A percentile compares a stretch with the other conserved stretches of the same genome.
Conservation (phyloP, 2,329 filamentous ascomycete species). For the Paecilomyces niveus region DNA sequence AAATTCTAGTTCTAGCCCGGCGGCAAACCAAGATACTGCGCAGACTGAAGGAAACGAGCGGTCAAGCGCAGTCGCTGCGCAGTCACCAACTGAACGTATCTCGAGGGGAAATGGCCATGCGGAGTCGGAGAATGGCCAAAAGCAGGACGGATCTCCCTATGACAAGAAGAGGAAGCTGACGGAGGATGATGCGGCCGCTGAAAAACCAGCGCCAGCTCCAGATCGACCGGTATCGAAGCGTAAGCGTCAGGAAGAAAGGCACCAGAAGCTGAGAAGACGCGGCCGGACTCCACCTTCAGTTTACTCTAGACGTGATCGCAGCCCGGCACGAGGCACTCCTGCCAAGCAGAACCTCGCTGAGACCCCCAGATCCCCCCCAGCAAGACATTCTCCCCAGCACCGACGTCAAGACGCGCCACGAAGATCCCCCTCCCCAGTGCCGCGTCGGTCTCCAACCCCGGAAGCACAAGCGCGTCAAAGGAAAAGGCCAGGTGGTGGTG, state of each 20-base stretch:
- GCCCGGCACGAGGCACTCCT: slow-evolving; percentile 9
- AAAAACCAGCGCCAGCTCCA: slow-evolving; percentile 12
- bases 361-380: slow-evolving; percentile 8
- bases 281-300: slow-evolving; percentile 31
- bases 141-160: slow-evolving; percentile 11
- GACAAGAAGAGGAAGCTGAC: slow-evolving; percentile 22
- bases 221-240: slow-evolving; percentile 29
- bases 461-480: slow-evolving; percentile 33
- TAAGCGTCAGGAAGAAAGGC: slow-evolving; percentile 32
- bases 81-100: background rate
- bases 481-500: slow-evolving; percentile 41
- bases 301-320: slow-evolving; percentile 33
- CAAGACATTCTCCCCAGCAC: slow-evolving; percentile 9
- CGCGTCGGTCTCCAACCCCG: slow-evolving; percentile 34
- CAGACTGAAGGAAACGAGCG: background rate
- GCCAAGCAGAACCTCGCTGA: slow-evolving; percentile 2
- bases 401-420: slow-evolving; percentile 18
- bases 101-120: background rate
- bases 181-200: slow-evolving; percentile 17
- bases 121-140: background rate
- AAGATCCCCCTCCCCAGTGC: slow-evolving; percentile 35
- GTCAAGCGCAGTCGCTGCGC: background rate
- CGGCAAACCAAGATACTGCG: background rate
- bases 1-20: background rate
- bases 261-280: slow-evolving; percentile 29